A percentile compares a stretch with the other conserved stretches of the same genome.
Evolutionary conservation across 208 protist genomes (phyloP).

Genomic region (Phytomonas serpens): DNA sequence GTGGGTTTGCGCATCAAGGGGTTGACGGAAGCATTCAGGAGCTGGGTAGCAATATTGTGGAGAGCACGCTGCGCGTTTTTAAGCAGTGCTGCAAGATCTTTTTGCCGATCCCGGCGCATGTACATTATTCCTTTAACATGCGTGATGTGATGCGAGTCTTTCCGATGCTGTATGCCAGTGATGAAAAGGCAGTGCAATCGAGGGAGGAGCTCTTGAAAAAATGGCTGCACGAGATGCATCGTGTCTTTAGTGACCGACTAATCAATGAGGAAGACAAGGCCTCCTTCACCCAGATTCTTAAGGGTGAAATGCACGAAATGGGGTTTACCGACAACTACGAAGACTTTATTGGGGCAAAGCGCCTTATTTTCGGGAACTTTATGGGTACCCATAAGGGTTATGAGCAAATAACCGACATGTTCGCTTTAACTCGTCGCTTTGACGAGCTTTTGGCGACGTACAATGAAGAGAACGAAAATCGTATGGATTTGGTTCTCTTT

Average conservation of each 20-base stretch:
- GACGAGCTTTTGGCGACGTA: constrained; percentile 87
- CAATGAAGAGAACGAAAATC: constrained; percentile 90
- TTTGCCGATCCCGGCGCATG: constrained; percentile 95
- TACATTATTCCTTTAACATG: constrained; percentile 99
- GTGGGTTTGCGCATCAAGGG: constrained; percentile 68
- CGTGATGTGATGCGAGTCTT: constrained; percentile 97
- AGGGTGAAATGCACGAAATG: constrained; percentile 53
- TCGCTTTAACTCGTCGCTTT: constrained; percentile 52
- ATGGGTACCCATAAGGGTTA: constrained; percentile 78
- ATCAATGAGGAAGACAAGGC: constrained; percentile 82
- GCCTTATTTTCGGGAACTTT: constrained; percentile 94
- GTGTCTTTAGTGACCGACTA: constrained; percentile 95
- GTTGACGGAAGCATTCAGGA: constrained; percentile 57
- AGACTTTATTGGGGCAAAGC: constrained; percentile 46
- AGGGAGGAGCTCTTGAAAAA: constrained; percentile 66
- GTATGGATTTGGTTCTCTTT: constrained; percentile 96
- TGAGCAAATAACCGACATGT: constrained; percentile 87
- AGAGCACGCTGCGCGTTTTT: constrained; percentile 92
- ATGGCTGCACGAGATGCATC: constrained; percentile 95
- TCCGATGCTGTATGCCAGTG: constrained; percentile 88
- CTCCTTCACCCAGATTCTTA: constrained; percentile 67
- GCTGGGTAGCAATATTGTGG: constrained; percentile 57
- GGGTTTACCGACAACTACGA: constrained; percentile 55
- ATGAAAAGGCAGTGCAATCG: constrained; percentile 57
- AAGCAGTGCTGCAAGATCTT: constrained; percentile 83